These are phyloP conservation scores for Moniliophthora roreri DNA, from an alignment of 1,284 basidiomycete genomes.

Conservation along the genomic window DNA sequence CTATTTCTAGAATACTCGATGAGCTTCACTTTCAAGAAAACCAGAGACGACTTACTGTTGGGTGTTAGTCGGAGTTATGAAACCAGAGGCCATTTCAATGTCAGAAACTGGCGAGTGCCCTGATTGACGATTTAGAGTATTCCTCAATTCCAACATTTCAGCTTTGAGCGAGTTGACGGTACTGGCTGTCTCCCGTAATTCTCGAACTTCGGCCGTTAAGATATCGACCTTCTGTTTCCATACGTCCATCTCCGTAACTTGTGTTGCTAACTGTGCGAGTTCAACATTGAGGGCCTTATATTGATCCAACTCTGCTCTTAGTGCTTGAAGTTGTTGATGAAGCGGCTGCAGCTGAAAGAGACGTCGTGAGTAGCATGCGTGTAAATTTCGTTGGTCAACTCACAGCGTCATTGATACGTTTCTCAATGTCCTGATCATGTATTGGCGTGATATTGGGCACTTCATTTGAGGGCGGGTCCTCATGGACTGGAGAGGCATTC, in stretches of 20 bases:
- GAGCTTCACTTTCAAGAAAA: background rate
- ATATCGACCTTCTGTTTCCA: conserved; percentile 35
- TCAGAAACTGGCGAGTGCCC: conserved; percentile 7
- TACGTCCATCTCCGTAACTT: conserved; percentile 31
- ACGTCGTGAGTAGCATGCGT: conserved; percentile 4
- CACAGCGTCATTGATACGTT: conserved; percentile 42
- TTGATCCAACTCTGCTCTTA: conserved; percentile 41
- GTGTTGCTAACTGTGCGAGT: conserved; percentile 30
- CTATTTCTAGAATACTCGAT: no score
- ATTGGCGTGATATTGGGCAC: conserved; percentile 11
- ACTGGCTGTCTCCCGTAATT: no score
- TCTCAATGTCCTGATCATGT: conserved; percentile 26
- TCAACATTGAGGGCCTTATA: conserved; percentile 40
- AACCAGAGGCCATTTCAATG: conserved; percentile 8
- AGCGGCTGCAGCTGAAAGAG: conserved; percentile 51
- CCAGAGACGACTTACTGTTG: background rate
- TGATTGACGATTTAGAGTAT: conserved; percentile 12
- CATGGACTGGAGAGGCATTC: background rate
- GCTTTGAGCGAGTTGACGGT: conserved; percentile 38
- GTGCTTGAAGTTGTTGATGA: conserved; percentile 36
- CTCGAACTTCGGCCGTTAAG: conserved; percentile 23
- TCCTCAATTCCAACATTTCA: conserved; percentile 36
- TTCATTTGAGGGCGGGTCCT: conserved; percentile 10
- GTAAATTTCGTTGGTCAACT: conserved; percentile 19
- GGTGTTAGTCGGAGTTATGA: conserved; percentile 13